phyloP scores from a whole-genome alignment of 768 basidiomycete species.

The Mycena vitilis region DNA sequence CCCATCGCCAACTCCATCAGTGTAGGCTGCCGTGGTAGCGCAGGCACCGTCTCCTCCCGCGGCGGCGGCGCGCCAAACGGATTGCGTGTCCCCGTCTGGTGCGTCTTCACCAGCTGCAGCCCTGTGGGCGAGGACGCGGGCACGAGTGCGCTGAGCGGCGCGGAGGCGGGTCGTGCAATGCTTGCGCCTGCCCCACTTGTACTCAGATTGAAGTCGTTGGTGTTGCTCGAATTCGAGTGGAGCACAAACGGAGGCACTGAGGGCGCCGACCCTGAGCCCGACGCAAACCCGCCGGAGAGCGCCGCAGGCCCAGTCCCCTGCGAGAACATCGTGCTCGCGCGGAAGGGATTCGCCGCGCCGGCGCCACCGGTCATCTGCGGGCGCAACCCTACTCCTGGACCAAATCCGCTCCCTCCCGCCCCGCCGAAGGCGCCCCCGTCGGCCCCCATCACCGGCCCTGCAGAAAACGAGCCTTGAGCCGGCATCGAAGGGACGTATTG shows the following conservation, averaged over 20 bases:
- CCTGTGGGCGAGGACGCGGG: conserved; percentile 41
- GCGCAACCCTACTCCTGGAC: conserved; percentile 53
- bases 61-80: conserved; percentile 90
- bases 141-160: conserved; percentile 66
- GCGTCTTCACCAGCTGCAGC: conserved; percentile 79
- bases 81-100: conserved; percentile 95
- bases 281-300: conserved; percentile 41
- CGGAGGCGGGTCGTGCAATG: conserved; percentile 72
- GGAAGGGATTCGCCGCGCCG: conserved; percentile 75
- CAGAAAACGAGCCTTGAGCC: too few species aligned
- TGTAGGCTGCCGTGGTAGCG: conserved; percentile 62
- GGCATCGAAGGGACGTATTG: too few species aligned
- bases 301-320: conserved; percentile 70
- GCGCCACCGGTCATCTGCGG: conserved; percentile 70
- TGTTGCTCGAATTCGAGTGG: conserved; percentile 31
- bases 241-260: conserved; percentile 34
- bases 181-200: neutral
- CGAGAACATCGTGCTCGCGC: conserved; percentile 79
- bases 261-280: conserved; percentile 12
- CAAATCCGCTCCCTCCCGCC: neutral
- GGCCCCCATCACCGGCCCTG: too few species aligned
- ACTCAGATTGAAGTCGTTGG: neutral
- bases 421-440: neutral
- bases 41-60: conserved; percentile 48
- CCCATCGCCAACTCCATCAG: conserved; percentile 82